Conservation (phyloP, 805 yeast species). For the Metschnikowia anglica region DNA sequence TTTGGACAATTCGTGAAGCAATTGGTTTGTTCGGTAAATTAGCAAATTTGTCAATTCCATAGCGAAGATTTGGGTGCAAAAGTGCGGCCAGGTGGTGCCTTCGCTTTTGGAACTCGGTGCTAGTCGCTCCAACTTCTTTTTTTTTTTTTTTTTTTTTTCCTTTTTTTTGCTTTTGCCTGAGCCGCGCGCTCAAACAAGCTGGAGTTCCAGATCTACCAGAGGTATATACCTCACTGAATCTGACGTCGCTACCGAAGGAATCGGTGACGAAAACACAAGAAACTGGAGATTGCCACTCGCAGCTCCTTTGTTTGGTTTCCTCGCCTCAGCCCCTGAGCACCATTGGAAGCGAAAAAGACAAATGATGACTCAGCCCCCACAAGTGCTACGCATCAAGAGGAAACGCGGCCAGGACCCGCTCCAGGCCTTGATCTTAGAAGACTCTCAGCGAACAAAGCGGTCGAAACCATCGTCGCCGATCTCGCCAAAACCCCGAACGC, state of each 20-base stretch:
- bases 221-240: too few species aligned
- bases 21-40: constrained; percentile 11
- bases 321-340: background rate
- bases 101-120: background rate
- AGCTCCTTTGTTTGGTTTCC: too few species aligned
- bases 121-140: background rate
- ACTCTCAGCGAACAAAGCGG: constrained; percentile 37
- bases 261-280: too few species aligned
- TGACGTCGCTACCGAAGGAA: too few species aligned
- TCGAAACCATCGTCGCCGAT: constrained; percentile 40
- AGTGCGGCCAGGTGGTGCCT: constrained; percentile 5
- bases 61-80: constrained; percentile 15
- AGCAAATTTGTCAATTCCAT: constrained; percentile 15
- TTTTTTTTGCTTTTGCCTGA: background rate
- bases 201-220: too few species aligned
- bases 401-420: constrained; percentile 85
- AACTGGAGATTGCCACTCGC: too few species aligned
- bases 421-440: constrained; percentile 65
- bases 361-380: constrained; percentile 42
- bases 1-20: constrained; percentile 13
- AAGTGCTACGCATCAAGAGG: constrained; percentile 78
- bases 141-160: background rate
- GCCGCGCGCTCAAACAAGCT: background rate
- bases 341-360: background rate
- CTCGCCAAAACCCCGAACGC: constrained; percentile 27